Evolutionary conservation across 2,329 filamentous ascomycete species (phyloP).

Genomic region (Rutstroemia sp.): DNA sequence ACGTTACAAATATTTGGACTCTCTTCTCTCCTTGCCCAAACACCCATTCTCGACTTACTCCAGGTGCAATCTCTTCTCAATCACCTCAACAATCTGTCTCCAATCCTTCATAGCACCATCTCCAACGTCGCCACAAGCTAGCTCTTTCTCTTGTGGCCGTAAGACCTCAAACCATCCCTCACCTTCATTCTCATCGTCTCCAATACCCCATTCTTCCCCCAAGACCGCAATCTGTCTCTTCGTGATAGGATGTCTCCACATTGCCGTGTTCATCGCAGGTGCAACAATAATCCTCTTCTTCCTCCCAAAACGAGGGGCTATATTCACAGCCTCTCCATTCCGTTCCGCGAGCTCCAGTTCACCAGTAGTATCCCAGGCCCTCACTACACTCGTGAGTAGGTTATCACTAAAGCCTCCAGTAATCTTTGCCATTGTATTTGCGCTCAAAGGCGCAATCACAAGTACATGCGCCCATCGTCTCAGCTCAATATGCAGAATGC

Average conservation of each 20-base stretch:
- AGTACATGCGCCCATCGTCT: slow-evolving; percentile 75
- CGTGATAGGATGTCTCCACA: slow-evolving; percentile 85
- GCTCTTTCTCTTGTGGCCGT: slow-evolving; percentile 62
- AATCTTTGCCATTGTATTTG: slow-evolving; percentile 83
- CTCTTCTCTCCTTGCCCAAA: background rate
- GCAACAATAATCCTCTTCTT: slow-evolving; percentile 68
- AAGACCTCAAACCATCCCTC: slow-evolving; percentile 63
- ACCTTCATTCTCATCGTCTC: slow-evolving; percentile 55
- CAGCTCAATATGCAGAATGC: slow-evolving; percentile 86
- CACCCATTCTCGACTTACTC: background rate
- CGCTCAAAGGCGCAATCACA: slow-evolving; percentile 72
- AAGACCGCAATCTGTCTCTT: slow-evolving; percentile 61
- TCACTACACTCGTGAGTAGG: slow-evolving; percentile 63
- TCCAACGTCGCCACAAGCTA: slow-evolving; percentile 82
- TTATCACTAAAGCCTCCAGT: slow-evolving; percentile 70
- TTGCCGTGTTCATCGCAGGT: slow-evolving; percentile 81
- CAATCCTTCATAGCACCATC: slow-evolving; percentile 79
- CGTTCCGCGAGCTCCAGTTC: slow-evolving; percentile 8
- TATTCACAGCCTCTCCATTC: slow-evolving; percentile 11
- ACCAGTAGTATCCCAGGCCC: slow-evolving; percentile 72
- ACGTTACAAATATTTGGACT: too few species aligned
- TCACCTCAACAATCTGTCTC: slow-evolving; percentile 60
- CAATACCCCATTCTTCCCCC: slow-evolving; percentile 65
- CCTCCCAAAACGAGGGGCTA: slow-evolving; percentile 18
- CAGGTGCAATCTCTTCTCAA: slow-evolving; percentile 42